These are phyloP conservation scores for Candida neerlandica DNA, from an alignment of 1,139 yeast genomes.

Conservation along the genomic window DNA sequence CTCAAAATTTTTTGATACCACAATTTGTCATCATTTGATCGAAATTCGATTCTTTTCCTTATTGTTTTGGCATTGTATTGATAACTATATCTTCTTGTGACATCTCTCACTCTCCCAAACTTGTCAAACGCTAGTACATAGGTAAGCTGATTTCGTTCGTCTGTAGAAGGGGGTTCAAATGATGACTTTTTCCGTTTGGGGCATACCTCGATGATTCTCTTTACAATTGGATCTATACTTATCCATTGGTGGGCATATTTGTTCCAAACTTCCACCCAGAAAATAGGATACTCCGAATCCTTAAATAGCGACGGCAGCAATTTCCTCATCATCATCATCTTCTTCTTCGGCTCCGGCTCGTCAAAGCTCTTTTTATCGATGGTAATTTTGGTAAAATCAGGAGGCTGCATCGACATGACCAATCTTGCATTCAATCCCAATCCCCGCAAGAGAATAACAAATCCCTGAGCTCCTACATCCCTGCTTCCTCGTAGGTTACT, in stretches of 20 bases:
- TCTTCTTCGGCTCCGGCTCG: conserved; percentile 1
- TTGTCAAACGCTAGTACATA: conserved; percentile 81
- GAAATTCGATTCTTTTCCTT: conserved; percentile 64
- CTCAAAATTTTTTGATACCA: conserved; percentile 63
- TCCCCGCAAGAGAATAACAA: conserved; percentile 73
- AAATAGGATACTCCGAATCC: conserved; percentile 62
- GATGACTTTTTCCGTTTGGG: conserved; percentile 59
- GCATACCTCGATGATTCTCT: conserved; percentile 63
- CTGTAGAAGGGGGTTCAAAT: conserved; percentile 75
- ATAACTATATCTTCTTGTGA: conserved; percentile 79
- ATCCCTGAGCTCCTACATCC: conserved; percentile 86
- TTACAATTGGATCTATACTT: conserved; percentile 78
- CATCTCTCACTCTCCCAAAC: conserved; percentile 69
- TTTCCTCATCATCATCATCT: too few species aligned
- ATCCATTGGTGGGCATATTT: conserved; percentile 71
- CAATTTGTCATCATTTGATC: conserved; percentile 53
- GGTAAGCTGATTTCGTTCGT: conserved; percentile 59
- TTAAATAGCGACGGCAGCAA: conserved; percentile 17
- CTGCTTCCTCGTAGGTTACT: conserved; percentile 62
- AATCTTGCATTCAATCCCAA: conserved; percentile 73
- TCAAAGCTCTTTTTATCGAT: conserved; percentile 8
- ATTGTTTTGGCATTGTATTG: conserved; percentile 74
- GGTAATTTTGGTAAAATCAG: conserved; percentile 64
- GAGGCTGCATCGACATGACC: conserved; percentile 84
- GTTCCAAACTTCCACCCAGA: conserved; percentile 97